These are phyloP conservation scores for Pyricularia pennisetigena DNA, from an alignment of 2,329 filamentous ascomycete genomes.

Conservation along the genomic window DNA sequence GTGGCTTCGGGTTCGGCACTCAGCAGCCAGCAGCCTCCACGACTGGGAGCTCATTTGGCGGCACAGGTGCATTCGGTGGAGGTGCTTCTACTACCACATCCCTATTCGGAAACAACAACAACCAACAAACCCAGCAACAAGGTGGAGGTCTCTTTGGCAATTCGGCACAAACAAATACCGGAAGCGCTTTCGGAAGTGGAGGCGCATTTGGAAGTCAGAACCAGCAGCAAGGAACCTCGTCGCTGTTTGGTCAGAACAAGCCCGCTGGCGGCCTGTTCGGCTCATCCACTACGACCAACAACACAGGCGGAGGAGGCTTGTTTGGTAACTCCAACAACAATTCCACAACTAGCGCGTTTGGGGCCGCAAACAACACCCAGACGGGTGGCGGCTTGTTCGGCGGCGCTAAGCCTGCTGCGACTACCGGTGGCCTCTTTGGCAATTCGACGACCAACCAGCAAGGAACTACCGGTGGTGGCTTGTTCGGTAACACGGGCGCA, in stretches of 20 bases:
- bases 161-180: slow-evolving; percentile 1
- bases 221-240: slow-evolving; percentile 16
- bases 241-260: slow-evolving; percentile 7
- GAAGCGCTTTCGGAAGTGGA: slow-evolving; percentile 3
- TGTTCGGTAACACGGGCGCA: slow-evolving; percentile 38
- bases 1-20: slow-evolving; percentile 17
- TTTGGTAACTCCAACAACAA: slow-evolving; percentile 31
- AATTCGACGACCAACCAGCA: slow-evolving; percentile 22
- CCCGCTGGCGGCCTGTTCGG: slow-evolving; percentile 7
- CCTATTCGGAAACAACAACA: slow-evolving; percentile 7
- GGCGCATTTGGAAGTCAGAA: slow-evolving; percentile 18
- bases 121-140: slow-evolving; percentile 2
- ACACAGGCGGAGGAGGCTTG: slow-evolving; percentile 21
- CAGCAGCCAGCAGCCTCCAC: slow-evolving; percentile 7
- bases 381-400: slow-evolving; percentile 27
- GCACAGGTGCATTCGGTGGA: slow-evolving; percentile 22
- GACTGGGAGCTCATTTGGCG: slow-evolving; percentile 32
- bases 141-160: slow-evolving; percentile 8
- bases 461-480: slow-evolving; percentile 28
- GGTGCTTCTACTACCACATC: slow-evolving; percentile 11
- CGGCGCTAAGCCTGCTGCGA: slow-evolving; percentile 24
- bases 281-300: slow-evolving; percentile 7
- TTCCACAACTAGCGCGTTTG: neutral
- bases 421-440: slow-evolving; percentile 41
- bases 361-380: slow-evolving; percentile 10